A percentile compares a stretch with the other conserved stretches of the same genome.
phyloP scores from a whole-genome alignment of 352 stramenopile genomes.

The Elongisporangium senticosum region DNA sequence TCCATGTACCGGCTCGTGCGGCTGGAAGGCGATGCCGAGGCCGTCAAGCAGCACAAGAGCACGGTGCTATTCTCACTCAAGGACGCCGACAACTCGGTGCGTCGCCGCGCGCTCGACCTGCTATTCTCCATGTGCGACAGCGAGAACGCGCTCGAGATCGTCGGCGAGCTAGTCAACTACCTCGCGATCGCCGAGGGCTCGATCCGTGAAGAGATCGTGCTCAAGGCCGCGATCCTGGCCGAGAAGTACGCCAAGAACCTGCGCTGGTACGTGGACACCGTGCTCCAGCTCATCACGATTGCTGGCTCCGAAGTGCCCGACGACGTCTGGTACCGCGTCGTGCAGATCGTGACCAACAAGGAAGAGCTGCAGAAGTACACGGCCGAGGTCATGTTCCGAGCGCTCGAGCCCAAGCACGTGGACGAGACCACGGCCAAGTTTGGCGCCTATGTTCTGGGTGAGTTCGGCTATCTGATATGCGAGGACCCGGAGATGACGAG shows the following conservation, averaged over 20 bases:
- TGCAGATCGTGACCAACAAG: slow-evolving; percentile 99
- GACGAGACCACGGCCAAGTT: slow-evolving; percentile 95
- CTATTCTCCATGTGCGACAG: slow-evolving; percentile 98
- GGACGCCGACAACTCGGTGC: slow-evolving; percentile 95
- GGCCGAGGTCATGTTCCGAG: slow-evolving; percentile 91
- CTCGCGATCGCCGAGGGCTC: slow-evolving; percentile 89
- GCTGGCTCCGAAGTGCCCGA: slow-evolving; percentile 91
- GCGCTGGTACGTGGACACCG: slow-evolving; percentile 96
- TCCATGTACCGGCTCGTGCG: slow-evolving; percentile 95
- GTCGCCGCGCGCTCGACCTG: slow-evolving; percentile 93
- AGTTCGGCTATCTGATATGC: slow-evolving; percentile 96
- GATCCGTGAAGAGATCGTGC: slow-evolving; percentile 95
- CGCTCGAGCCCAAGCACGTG: slow-evolving; percentile 89
- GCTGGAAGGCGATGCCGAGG: slow-evolving; percentile 73
- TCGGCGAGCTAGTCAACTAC: slow-evolving; percentile 95
- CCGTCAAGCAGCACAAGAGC: slow-evolving; percentile 93
- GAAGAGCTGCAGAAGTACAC: slow-evolving; percentile 95
- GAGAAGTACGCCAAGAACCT: slow-evolving; percentile 97
- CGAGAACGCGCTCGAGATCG: slow-evolving; percentile 94
- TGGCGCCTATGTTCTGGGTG: slow-evolving; percentile 95
- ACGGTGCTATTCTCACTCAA: slow-evolving; percentile 96
- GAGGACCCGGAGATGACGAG: slow-evolving; percentile 86
- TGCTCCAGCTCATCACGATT: slow-evolving; percentile 96
- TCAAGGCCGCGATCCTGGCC: slow-evolving; percentile 98
- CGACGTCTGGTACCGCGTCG: slow-evolving; percentile 97